These are phyloP conservation scores for Lycium barbarum DNA, from an alignment of 257 asterid species.

Conservation along the genomic window DNA sequence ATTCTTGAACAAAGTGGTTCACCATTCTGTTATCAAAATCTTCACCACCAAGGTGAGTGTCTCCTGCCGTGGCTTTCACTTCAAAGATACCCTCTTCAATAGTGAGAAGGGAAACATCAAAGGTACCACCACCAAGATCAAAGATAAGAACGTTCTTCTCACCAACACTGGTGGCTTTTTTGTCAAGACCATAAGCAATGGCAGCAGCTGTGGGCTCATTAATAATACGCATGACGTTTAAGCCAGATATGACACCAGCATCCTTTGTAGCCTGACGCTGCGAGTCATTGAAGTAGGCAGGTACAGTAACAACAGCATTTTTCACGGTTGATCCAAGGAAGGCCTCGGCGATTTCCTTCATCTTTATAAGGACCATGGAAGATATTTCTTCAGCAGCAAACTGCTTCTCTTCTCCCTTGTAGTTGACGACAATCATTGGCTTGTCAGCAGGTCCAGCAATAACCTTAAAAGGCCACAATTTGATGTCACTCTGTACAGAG, in stretches of 20 bases:
- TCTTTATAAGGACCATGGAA: slow-evolving; percentile 38
- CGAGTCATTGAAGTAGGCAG: slow-evolving; percentile 37
- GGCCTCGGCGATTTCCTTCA: slow-evolving; percentile 38
- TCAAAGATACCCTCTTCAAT: slow-evolving; percentile 41
- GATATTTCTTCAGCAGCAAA: slow-evolving; percentile 40
- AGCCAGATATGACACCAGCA: slow-evolving; percentile 36
- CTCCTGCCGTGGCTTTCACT: slow-evolving; percentile 41
- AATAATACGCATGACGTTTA: slow-evolving; percentile 35
- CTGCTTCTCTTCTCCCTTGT: slow-evolving; percentile 35
- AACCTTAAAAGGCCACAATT: slow-evolving; percentile 38
- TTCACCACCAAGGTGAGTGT: slow-evolving; percentile 44
- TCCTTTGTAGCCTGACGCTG: slow-evolving; percentile 40
- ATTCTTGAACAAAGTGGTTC: slow-evolving; percentile 36
- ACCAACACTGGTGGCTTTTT: slow-evolving; percentile 30
- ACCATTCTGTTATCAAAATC: slow-evolving; percentile 41
- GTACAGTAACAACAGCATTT: slow-evolving; percentile 37
- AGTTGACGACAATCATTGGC: slow-evolving; percentile 36
- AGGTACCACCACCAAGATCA: slow-evolving; percentile 43
- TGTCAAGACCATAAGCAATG: slow-evolving; percentile 39
- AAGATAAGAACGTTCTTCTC: slow-evolving; percentile 37
- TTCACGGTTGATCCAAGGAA: slow-evolving; percentile 35
- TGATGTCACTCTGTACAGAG: slow-evolving; percentile 37
- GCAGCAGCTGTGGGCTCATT: slow-evolving; percentile 42
- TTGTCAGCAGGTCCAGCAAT: slow-evolving; percentile 27
- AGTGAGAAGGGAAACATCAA: slow-evolving; percentile 40